Evolutionary conservation across 108 stramenopile genomes (phyloP), one percentile per base, ranked within the genome.

Genomic region (Pseudonitzschia multistriata): DNA sequence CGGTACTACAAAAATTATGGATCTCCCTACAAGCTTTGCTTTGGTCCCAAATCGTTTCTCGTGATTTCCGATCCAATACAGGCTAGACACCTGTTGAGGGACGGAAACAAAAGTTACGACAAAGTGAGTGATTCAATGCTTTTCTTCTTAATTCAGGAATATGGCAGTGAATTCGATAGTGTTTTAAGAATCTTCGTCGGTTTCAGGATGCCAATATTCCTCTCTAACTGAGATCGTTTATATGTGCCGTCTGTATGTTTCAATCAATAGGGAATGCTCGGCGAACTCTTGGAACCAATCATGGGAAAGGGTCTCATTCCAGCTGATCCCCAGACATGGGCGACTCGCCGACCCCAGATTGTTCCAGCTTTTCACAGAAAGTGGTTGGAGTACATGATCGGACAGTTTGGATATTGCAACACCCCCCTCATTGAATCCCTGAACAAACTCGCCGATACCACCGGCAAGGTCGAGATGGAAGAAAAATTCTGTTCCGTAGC

Each of bases 281-380:
- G 89, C 0, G 95, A 96, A 77, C 92, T 96, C 63, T 69, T 96
- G 66, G 80, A 90, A 73, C 95, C 95, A 22, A 93, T 96, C 75
- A 93, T 96, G 91, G 97, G 97, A 30, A 96, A 96, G 74, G 97
- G 97, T 0, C 65, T 80, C 29, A 80, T 80, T 80, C 79, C 70
- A 28, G 96, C 94, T 7, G 96, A 97, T 76, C 96, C 94, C 15
- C 95, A 89, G 59, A 96, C 96, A 17, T 98, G 97, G 97, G 85
- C 74, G 59, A 86, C 89, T 1, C 81, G 97, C 45, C 85, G 96
- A 40, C 84, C 89, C 42, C 91, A 90, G 60, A 96, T 97, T 59
- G 96, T 96, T 17, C 97, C 97, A 10, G 97, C 94, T 30, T 98
- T 98, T 74, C 97, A 98, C 77, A 89, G 93, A 55, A 63, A 64